phyloP scores from a whole-genome alignment of 331 rosid genomes.

The Arachis monticola region DNA sequence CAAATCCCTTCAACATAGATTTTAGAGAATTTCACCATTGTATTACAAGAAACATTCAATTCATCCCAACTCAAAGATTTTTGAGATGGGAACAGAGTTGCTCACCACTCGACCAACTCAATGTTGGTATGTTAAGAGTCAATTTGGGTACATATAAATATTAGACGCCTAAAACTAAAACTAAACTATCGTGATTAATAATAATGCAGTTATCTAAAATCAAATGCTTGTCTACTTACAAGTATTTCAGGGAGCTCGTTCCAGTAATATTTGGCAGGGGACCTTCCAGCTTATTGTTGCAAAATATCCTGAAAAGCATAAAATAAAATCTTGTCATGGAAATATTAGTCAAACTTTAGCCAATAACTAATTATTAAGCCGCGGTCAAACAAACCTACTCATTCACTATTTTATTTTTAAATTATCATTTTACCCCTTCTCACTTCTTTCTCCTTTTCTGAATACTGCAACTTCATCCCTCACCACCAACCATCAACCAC shows the following conservation, averaged over 20 bases:
- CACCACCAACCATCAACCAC: too few relatives aligned
- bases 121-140: background rate
- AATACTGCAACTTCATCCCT: too few relatives aligned
- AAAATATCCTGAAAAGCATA: constrained; percentile 51
- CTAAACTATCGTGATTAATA: background rate
- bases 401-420: too few relatives aligned
- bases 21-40: background rate
- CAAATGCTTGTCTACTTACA: constrained; percentile 47
- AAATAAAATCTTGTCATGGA: background rate
- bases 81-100: too few relatives aligned
- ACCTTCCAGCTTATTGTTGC: constrained; percentile 56
- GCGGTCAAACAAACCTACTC: too few relatives aligned
- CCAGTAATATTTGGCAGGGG: constrained; percentile 49
- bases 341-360: too few relatives aligned
- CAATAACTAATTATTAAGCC: too few relatives aligned
- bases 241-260: constrained; percentile 41
- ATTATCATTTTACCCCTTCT: too few relatives aligned
- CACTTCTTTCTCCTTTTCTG: too few relatives aligned
- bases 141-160: background rate
- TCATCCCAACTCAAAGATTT: too few relatives aligned
- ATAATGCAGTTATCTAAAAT: background rate
- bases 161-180: too few relatives aligned
- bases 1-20: constrained; percentile 52
- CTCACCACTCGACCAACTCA: too few relatives aligned
- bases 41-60: constrained; percentile 5